phyloP scores from a whole-genome alignment of 164 flowering plant genomes.

The Aristolochia californica region DNA sequence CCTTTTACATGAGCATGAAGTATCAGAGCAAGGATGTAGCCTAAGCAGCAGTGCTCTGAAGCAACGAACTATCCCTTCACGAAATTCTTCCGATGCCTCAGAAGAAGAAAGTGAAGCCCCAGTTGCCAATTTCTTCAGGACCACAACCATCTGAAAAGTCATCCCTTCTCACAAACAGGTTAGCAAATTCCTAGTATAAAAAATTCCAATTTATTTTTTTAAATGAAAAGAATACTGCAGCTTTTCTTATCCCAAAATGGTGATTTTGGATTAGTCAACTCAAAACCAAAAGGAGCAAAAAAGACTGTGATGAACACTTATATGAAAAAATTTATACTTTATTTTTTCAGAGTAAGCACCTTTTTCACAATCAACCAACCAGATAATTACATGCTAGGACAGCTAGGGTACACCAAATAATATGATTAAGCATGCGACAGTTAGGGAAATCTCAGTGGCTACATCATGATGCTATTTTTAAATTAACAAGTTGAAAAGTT shows the following conservation, averaged over 20 bases:
- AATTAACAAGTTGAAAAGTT: too few species aligned
- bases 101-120: slow-evolving; percentile 73
- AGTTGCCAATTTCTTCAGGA: slow-evolving; percentile 66
- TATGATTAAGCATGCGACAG: too few species aligned
- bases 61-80: slow-evolving; percentile 77
- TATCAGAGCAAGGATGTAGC: slow-evolving; percentile 40
- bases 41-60: slow-evolving; percentile 56
- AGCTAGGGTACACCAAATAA: too few species aligned
- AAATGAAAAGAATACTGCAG: not conserved
- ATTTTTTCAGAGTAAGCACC: too few species aligned
- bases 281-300: not conserved
- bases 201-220: not conserved
- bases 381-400: too few species aligned
- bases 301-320: not conserved
- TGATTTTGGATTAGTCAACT: too few species aligned
- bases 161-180: not conserved
- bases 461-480: too few species aligned
- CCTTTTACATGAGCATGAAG: slow-evolving; percentile 52
- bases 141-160: slow-evolving; percentile 56
- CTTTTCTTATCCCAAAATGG: too few species aligned
- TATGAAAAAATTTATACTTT: not conserved
- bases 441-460: too few species aligned
- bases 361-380: too few species aligned
- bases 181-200: not conserved
- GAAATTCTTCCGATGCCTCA: slow-evolving; percentile 89